Conservation (phyloP, 805 yeast genomes). For the Wickerhamiella cacticola region DNA sequence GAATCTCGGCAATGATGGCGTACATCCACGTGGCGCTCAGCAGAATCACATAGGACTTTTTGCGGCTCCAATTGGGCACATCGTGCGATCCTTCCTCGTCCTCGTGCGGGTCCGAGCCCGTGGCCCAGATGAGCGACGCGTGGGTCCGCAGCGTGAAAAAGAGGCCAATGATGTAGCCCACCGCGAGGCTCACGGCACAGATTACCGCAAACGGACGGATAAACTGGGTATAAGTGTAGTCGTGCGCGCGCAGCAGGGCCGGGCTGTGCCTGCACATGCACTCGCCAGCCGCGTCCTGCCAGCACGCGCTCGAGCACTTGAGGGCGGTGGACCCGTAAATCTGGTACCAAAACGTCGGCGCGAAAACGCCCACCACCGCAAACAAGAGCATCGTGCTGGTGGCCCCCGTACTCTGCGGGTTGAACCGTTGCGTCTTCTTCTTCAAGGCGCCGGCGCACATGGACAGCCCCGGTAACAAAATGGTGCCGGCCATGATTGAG, state of each 20-base stretch:
- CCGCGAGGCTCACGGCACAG: constrained; percentile 68
- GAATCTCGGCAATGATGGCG: constrained; percentile 87
- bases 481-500: constrained; percentile 80
- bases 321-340: constrained; percentile 80
- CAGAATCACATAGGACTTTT: constrained; percentile 69
- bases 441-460: constrained; percentile 97
- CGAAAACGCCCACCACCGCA: constrained; percentile 81
- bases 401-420: constrained; percentile 94
- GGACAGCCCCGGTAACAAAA: constrained; percentile 82
- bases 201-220: constrained; percentile 70
- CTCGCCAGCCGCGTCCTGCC: neutral
- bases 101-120: constrained; percentile 38
- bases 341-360: constrained; percentile 83
- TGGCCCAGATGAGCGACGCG: constrained; percentile 92
- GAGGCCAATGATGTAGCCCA: constrained; percentile 78
- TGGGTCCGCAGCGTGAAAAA: constrained; percentile 92
- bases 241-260: constrained; percentile 54
- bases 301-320: constrained; percentile 35
- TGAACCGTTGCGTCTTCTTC: constrained; percentile 86
- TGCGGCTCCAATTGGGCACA: constrained; percentile 93
- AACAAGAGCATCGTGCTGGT: constrained; percentile 89
- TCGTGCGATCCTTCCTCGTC: constrained; percentile 62
- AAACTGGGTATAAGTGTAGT: constrained; percentile 50
- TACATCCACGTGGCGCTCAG: constrained; percentile 75
- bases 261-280: constrained; percentile 47